These are phyloP conservation scores for Dacryopinax primogenitus DNA, from an alignment of 768 basidiomycete genomes.

Conservation along the genomic window DNA sequence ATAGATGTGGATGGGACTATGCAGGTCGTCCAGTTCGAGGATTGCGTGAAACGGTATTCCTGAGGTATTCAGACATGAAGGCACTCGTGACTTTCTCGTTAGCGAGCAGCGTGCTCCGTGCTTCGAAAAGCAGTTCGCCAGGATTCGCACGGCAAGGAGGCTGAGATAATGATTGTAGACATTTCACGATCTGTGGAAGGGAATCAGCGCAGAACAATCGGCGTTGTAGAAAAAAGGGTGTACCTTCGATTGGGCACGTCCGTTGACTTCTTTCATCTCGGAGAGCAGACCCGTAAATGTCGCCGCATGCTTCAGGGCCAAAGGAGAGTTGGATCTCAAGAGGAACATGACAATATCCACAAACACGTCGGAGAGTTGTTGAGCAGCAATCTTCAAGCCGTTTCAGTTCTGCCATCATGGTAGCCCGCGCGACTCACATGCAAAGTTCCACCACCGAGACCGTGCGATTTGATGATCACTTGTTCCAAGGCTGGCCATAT, in stretches of 20 bases:
- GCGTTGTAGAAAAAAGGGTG: not conserved
- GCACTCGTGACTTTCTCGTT: conserved; percentile 1
- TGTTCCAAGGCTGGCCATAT: not conserved
- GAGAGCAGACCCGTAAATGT: not conserved
- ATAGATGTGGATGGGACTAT: not conserved
- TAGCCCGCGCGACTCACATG: not conserved
- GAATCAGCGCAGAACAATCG: not conserved
- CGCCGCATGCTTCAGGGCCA: not conserved
- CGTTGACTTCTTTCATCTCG: not conserved
- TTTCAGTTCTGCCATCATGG: not conserved
- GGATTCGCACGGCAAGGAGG: not conserved
- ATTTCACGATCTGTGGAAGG: not conserved
- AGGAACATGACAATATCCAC: conserved; percentile 3
- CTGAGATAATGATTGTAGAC: not conserved
- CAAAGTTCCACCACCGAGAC: not conserved
- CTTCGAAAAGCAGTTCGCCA: not conserved
- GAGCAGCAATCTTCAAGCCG: not conserved
- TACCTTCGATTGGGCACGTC: not conserved
- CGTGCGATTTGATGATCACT: not conserved
- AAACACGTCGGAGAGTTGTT: not conserved
- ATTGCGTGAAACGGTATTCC: not conserved
- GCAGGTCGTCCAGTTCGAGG: not conserved
- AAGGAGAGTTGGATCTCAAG: not conserved
- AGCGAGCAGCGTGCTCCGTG: not conserved
- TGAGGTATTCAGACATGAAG: not conserved